Evolutionary conservation across 139 green algal genomes (phyloP).

Genomic region (Desmodesmus armatus): DNA sequence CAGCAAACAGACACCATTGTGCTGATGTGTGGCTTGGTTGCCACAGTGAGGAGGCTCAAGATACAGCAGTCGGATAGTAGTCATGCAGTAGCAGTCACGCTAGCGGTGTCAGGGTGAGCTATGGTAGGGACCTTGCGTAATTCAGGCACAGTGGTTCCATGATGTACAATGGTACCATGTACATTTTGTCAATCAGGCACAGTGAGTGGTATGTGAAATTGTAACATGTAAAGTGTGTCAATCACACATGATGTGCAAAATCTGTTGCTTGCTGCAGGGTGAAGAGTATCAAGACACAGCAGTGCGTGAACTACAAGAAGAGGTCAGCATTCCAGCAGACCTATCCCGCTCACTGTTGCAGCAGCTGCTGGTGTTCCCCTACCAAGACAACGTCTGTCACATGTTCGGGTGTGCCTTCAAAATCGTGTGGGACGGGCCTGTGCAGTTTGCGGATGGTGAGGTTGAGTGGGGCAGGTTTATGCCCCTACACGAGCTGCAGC

Average conservation of each 20-base stretch:
- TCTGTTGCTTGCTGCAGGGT: constrained; percentile 25
- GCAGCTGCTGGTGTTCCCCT: constrained; percentile 55
- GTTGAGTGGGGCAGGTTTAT: constrained; percentile 57
- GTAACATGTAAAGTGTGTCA: not conserved
- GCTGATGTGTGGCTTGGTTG: too few relatives aligned
- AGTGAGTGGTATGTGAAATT: not conserved
- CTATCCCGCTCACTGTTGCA: constrained; percentile 1
- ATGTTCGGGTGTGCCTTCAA: constrained; percentile 54
- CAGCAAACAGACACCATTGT: not conserved
- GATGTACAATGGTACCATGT: not conserved
- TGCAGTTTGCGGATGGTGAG: constrained; percentile 45
- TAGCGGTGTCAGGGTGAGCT: too few relatives aligned
- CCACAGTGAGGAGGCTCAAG: too few relatives aligned
- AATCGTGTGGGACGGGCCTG: constrained; percentile 29
- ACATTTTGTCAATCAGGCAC: not conserved
- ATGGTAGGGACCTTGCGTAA: too few relatives aligned
- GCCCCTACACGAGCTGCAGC: constrained; percentile 40
- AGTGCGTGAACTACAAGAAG: constrained; percentile 48
- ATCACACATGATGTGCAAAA: not conserved
- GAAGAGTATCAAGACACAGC: constrained; percentile 58
- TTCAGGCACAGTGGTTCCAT: too few relatives aligned
- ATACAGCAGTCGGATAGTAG: too few relatives aligned
- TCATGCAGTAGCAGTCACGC: too few relatives aligned
- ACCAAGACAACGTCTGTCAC: constrained; percentile 48
- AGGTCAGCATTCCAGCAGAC: constrained; percentile 37